Evolutionary conservation across 2,329 filamentous ascomycete species (phyloP).

Genomic region (Colletotrichum eleusines): DNA sequence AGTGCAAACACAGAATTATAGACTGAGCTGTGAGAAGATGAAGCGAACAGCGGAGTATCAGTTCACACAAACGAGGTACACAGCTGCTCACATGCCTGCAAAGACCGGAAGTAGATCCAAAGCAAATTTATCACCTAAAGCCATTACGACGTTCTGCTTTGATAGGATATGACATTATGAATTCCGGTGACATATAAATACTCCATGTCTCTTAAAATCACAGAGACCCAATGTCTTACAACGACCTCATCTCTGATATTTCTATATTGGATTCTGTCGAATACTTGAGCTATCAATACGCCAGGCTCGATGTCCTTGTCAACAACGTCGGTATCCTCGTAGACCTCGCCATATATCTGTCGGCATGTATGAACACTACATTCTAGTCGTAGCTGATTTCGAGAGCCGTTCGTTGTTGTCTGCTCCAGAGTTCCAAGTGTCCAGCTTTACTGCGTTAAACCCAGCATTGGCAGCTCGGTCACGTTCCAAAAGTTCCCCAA

Average conservation of each 20-base stretch:
- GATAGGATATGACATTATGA: not conserved
- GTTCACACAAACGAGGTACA: not conserved
- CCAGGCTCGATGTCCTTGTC: constrained; percentile 52
- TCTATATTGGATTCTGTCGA: constrained; percentile 47
- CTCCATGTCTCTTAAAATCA: no score
- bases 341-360: constrained; percentile 36
- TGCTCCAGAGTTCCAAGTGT: constrained; percentile 33
- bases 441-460: constrained; percentile 5
- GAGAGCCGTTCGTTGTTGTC: constrained; percentile 34
- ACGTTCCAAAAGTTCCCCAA: constrained; percentile 22
- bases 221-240: constrained; percentile 44
- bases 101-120: not conserved
- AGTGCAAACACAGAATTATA: no score
- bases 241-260: constrained; percentile 46
- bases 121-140: not conserved
- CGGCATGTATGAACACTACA: not conserved
- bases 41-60: no score
- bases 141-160: not conserved
- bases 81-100: not conserved
- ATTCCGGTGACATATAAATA: not conserved
- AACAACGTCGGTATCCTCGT: constrained; percentile 52
- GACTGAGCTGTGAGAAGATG: not conserved
- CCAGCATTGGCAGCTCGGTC: not conserved
- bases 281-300: constrained; percentile 43
- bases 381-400: constrained; percentile 17